Percentiles rank a stretch among this genome's conserved stretches.
phyloP scores from a whole-genome alignment of 805 yeast genomes.

The Dipodascopsis uninucleata region DNA sequence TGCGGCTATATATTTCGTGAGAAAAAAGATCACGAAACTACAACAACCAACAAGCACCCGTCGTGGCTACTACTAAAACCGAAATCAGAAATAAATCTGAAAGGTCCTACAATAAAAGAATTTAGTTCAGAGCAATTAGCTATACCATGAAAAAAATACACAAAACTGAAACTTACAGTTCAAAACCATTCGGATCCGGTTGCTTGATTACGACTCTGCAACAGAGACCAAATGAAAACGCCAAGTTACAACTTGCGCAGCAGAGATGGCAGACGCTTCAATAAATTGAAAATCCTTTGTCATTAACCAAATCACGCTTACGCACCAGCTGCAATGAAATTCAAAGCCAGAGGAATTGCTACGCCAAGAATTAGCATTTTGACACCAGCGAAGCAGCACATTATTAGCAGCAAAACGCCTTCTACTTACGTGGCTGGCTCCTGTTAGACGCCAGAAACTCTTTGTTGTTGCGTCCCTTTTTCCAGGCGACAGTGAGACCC shows the following conservation, averaged over 20 bases:
- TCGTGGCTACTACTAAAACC: conserved; percentile 28
- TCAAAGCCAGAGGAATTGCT: conserved; percentile 70
- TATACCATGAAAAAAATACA: no score
- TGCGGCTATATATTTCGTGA: neutral
- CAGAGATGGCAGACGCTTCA: no score
- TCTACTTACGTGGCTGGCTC: conserved; percentile 58
- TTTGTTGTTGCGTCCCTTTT: conserved; percentile 42
- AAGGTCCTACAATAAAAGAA: neutral
- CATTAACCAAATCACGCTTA: no score
- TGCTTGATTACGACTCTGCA: no score
- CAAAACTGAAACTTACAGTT: no score
- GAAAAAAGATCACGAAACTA: no score
- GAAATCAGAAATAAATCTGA: neutral
- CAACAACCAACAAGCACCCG: conserved; percentile 57
- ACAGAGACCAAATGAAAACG: no score
- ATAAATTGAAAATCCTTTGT: no score
- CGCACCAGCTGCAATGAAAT: conserved; percentile 88
- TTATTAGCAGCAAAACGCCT: no score
- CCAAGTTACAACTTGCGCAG: no score
- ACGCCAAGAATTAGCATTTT: neutral
- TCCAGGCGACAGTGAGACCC: conserved; percentile 61
- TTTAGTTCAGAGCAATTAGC: no score
- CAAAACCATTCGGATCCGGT: no score
- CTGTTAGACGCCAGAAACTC: conserved; percentile 75
- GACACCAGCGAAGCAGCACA: neutral